phyloP scores from a whole-genome alignment of 192 early-diverging fungal genomes.

The Backusella australiensis region DNA sequence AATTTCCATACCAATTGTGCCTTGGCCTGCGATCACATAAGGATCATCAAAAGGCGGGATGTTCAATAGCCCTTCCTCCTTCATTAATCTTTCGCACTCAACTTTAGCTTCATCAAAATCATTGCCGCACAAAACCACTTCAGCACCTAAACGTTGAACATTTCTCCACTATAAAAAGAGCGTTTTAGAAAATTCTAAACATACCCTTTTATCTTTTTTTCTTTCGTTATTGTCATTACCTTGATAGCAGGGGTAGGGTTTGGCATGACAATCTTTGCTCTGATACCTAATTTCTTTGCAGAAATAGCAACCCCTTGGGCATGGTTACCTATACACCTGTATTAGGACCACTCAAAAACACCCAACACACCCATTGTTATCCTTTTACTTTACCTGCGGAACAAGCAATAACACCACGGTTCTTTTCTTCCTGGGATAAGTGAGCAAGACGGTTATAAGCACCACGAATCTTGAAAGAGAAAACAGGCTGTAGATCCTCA shows the following conservation, averaged over 20 bases:
- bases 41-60: conserved; percentile 99
- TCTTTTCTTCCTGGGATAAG: conserved; percentile 72
- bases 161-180: conserved; percentile 66
- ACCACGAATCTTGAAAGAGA: conserved; percentile 97
- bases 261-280: conserved; percentile 99
- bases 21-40: conserved; percentile 98
- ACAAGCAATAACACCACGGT: conserved; percentile 90
- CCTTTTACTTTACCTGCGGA: conserved; percentile 68
- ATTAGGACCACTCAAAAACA: conserved; percentile 74
- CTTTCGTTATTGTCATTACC: background rate
- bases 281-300: conserved; percentile 88
- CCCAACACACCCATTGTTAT: background rate
- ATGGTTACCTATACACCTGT: conserved; percentile 71
- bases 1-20: conserved; percentile 90
- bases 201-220: background rate
- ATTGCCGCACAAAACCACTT: conserved; percentile 85
- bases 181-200: background rate
- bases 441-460: conserved; percentile 93
- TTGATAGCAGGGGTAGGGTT: conserved; percentile 50
- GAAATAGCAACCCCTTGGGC: conserved; percentile 96
- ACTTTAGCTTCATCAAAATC: conserved; percentile 96
- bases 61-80: conserved; percentile 74
- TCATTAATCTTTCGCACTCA: conserved; percentile 74
- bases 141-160: conserved; percentile 85
- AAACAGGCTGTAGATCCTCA: conserved; percentile 96